These are phyloP conservation scores for Fusarium sp. DNA, from an alignment of 2,329 filamentous ascomycete species.

Conservation along the genomic window DNA sequence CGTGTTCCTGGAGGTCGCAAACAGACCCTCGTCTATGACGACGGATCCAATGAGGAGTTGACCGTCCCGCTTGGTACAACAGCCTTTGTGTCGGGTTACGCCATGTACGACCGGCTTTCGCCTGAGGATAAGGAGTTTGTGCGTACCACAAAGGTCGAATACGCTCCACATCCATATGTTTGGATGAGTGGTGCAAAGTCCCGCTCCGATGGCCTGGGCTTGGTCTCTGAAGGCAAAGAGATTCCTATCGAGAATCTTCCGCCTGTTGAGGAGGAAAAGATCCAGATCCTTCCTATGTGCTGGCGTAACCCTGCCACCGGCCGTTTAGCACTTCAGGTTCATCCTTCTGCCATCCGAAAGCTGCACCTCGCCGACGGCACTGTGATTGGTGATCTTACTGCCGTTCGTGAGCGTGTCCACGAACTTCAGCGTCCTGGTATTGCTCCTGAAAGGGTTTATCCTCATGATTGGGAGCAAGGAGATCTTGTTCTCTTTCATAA, in stretches of 20 bases:
- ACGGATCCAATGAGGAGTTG: constrained; percentile 72
- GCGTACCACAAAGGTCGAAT: constrained; percentile 74
- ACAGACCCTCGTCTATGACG: constrained; percentile 78
- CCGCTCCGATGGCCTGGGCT: constrained; percentile 74
- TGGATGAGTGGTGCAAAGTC: constrained; percentile 80
- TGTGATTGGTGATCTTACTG: constrained; percentile 73
- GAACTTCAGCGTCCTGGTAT: constrained; percentile 78
- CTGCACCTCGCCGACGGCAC: constrained; percentile 74
- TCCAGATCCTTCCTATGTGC: constrained; percentile 78
- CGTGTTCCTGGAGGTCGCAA: constrained; percentile 72
- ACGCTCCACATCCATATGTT: constrained; percentile 82
- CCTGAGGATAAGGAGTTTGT: constrained; percentile 74
- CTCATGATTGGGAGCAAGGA: constrained; percentile 81
- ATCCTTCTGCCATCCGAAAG: constrained; percentile 76
- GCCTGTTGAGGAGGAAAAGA: constrained; percentile 70
- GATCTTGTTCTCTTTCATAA: constrained; percentile 85
- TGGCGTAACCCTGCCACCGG: constrained; percentile 81
- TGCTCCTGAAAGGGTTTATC: constrained; percentile 72
- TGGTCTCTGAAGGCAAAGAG: constrained; percentile 73
- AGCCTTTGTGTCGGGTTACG: constrained; percentile 76
- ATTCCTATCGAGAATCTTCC: constrained; percentile 69
- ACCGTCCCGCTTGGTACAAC: constrained; percentile 79
- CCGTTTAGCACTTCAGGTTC: constrained; percentile 75
- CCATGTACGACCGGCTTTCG: constrained; percentile 75
- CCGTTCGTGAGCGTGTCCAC: constrained; percentile 75